A percentile compares a stretch with the other conserved stretches of the same genome.
Conservation (phyloP, 805 yeast genomes). For the Candida taoyuanica region DNA sequence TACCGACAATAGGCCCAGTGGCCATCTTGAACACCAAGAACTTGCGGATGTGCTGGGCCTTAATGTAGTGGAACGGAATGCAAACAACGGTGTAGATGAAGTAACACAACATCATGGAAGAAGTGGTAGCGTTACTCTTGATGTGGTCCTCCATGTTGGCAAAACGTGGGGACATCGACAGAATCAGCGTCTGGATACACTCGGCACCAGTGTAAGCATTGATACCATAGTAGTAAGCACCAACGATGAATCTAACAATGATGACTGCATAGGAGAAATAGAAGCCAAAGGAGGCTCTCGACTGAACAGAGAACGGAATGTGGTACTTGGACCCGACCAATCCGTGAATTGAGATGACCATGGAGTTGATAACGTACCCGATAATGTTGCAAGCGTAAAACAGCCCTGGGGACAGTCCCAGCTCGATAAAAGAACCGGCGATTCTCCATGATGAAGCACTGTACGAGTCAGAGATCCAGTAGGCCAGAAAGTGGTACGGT, state of each 20-base stretch:
- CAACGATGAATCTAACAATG: constrained; percentile 13
- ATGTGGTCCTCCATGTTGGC: constrained; percentile 12
- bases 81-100: constrained; percentile 14
- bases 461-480: constrained; percentile 17
- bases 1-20: constrained; percentile 14
- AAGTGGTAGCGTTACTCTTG: constrained; percentile 8
- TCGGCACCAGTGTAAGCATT: constrained; percentile 18
- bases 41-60: constrained; percentile 10
- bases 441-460: constrained; percentile 17
- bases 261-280: constrained; percentile 13
- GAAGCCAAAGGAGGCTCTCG: constrained; percentile 15
- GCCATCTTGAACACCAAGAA: constrained; percentile 14
- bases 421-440: constrained; percentile 15
- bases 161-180: constrained; percentile 17
- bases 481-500: constrained; percentile 15
- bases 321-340: constrained; percentile 14
- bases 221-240: constrained; percentile 17
- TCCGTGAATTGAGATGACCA: constrained; percentile 12
- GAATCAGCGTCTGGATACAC: constrained; percentile 14
- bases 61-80: constrained; percentile 17
- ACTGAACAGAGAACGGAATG: constrained; percentile 14
- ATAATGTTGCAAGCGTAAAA: constrained; percentile 11
- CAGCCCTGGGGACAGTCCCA: constrained; percentile 13
- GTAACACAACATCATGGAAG: constrained; percentile 15
- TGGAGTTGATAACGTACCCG: constrained; percentile 10